Conservation (phyloP, 805 yeast species). For the Kuraishia floccosa region DNA sequence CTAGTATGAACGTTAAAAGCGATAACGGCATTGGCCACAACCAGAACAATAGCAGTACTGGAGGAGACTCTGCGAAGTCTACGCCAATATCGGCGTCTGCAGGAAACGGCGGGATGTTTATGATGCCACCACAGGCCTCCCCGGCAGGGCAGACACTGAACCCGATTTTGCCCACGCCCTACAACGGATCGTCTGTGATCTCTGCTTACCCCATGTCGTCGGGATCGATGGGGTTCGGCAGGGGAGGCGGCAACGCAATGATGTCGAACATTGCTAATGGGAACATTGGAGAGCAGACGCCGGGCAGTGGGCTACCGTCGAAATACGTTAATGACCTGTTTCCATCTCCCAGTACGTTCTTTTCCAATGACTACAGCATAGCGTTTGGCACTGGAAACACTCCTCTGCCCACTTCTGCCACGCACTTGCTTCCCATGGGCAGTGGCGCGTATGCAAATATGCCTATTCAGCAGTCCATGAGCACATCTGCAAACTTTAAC, state of each 20-base stretch:
- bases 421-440: slow-evolving; percentile 11
- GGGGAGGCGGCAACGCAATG: too few relatives aligned
- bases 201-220: too few relatives aligned
- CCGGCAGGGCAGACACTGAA: slow-evolving; percentile 14
- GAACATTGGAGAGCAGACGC: slow-evolving; percentile 49
- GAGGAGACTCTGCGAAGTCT: slow-evolving; percentile 13
- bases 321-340: slow-evolving; percentile 62
- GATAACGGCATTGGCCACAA: too few relatives aligned
- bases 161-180: background rate
- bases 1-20: too few relatives aligned
- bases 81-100: slow-evolving; percentile 17
- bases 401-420: slow-evolving; percentile 21
- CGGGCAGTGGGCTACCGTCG: slow-evolving; percentile 58
- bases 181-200: too few relatives aligned
- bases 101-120: slow-evolving; percentile 16
- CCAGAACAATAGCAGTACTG: too few relatives aligned
- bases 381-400: slow-evolving; percentile 30
- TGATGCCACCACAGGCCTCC: slow-evolving; percentile 18
- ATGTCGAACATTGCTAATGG: background rate
- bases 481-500: too few relatives aligned
- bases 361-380: slow-evolving; percentile 47
- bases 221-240: too few relatives aligned
- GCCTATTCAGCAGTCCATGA: too few relatives aligned
- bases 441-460: background rate
- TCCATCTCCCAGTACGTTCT: slow-evolving; percentile 74